Evolutionary conservation across 805 yeast genomes (phyloP).

Genomic region (Komagataella pastoris): DNA sequence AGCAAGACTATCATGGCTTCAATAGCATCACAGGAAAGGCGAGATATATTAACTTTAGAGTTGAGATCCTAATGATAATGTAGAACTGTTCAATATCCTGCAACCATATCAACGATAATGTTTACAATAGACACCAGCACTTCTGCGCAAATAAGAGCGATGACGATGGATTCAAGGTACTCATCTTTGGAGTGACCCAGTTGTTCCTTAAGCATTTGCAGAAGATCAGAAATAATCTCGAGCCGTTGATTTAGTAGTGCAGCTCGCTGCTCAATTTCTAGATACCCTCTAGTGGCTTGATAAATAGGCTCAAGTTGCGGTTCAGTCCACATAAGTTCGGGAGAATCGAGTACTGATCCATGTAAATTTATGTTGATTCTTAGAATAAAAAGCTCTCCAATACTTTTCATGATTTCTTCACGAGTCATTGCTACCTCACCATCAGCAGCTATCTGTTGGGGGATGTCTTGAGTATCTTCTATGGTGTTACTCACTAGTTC

Average conservation of each 20-base stretch:
- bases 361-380: slow-evolving; percentile 72
- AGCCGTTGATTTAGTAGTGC: slow-evolving; percentile 79
- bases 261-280: slow-evolving; percentile 91
- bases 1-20: slow-evolving; percentile 18
- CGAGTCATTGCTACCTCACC: slow-evolving; percentile 94
- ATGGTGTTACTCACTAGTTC: slow-evolving; percentile 94
- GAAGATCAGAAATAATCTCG: slow-evolving; percentile 84
- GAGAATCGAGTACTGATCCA: slow-evolving; percentile 87
- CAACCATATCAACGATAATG: slow-evolving; percentile 24
- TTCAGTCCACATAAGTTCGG: slow-evolving; percentile 98
- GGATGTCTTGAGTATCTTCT: slow-evolving; percentile 94
- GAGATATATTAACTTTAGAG: neutral
- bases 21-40: neutral
- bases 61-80: neutral
- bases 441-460: slow-evolving; percentile 86
- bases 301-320: slow-evolving; percentile 96
- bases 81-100: slow-evolving; percentile 12
- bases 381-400: slow-evolving; percentile 88
- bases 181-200: slow-evolving; percentile 77
- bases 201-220: slow-evolving; percentile 95
- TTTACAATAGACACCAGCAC: slow-evolving; percentile 80
- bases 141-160: slow-evolving; percentile 83
- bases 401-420: slow-evolving; percentile 92
- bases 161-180: slow-evolving; percentile 71
- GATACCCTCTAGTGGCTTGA: slow-evolving; percentile 91